These are phyloP conservation scores for Dendrobium nobile DNA, from an alignment of 106 monocot genomes.

Conservation along the genomic window DNA sequence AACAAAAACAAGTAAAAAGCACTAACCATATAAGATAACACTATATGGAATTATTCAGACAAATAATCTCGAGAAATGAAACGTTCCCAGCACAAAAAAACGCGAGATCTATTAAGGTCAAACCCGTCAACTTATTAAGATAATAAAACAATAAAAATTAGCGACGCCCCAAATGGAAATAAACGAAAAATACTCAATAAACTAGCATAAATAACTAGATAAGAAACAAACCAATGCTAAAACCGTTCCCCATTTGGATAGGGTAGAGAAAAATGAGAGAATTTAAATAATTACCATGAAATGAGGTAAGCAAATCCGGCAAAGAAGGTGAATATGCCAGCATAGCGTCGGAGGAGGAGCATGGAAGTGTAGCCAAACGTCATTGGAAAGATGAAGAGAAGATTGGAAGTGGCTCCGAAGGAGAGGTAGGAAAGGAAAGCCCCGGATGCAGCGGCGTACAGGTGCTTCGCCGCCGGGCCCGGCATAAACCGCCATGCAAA, in stretches of 20 bases:
- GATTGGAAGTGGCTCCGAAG: slow-evolving; percentile 76
- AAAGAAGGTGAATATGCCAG: slow-evolving; percentile 77
- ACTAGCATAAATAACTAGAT: not conserved
- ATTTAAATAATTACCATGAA: slow-evolving; percentile 52
- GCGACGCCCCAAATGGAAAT: not conserved
- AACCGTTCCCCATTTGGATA: not conserved
- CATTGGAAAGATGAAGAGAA: slow-evolving; percentile 91
- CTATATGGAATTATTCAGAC: not conserved
- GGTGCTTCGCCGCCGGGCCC: slow-evolving; percentile 39
- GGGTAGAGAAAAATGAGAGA: not conserved
- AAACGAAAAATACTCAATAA: not conserved
- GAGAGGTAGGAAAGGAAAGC: slow-evolving; percentile 79
- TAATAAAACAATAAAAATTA: not conserved
- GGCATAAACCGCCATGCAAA: slow-evolving; percentile 69
- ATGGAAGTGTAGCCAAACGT: slow-evolving; percentile 72
- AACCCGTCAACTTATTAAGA: not conserved
- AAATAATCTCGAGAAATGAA: not conserved
- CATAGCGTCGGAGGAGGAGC: slow-evolving; percentile 47
- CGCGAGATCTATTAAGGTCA: too few species aligned
- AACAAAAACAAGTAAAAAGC: not conserved
- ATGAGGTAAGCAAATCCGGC: slow-evolving; percentile 82
- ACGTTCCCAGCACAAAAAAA: not conserved
- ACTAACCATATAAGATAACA: not conserved
- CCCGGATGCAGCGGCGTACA: slow-evolving; percentile 78
- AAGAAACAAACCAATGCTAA: not conserved